Percentiles rank a stretch among this genome's conserved stretches.
These are phyloP conservation scores for Xylariaceae sp. DNA, from an alignment of 2,329 filamentous ascomycete genomes.

Conservation along the genomic window DNA sequence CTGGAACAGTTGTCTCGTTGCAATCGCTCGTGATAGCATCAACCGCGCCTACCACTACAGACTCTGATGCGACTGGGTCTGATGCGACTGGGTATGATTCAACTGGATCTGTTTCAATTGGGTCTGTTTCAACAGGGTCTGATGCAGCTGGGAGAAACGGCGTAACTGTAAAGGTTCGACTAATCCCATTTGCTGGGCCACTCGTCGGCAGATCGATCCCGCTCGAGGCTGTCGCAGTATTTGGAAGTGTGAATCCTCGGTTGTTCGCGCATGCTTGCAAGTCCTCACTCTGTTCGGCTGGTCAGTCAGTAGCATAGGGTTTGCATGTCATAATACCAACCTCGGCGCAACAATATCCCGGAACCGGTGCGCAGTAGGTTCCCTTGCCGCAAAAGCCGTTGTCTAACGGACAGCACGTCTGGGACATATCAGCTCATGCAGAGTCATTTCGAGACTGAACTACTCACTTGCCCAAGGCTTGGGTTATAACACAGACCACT, in stretches of 20 bases:
- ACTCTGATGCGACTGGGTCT: conserved; percentile 4
- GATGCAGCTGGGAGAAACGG: conserved; percentile 19
- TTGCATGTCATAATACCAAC: conserved; percentile 21
- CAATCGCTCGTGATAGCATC: neutral
- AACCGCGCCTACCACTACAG: conserved; percentile 6
- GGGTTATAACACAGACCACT: conserved; percentile 36
- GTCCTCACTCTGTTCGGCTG: conserved; percentile 30
- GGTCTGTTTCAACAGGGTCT: too few species aligned
- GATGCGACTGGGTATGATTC: too few species aligned
- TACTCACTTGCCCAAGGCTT: conserved; percentile 30
- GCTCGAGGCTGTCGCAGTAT: conserved; percentile 7
- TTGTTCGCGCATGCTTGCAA: conserved; percentile 32
- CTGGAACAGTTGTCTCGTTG: conserved; percentile 1
- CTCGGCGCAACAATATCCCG: conserved; percentile 36
- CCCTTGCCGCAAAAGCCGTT: conserved; percentile 33
- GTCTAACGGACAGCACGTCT: conserved; percentile 35
- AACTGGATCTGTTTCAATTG: too few species aligned
- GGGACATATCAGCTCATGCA: conserved; percentile 7
- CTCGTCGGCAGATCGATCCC: conserved; percentile 4
- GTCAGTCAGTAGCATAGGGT: conserved; percentile 11
- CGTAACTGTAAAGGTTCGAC: conserved; percentile 18
- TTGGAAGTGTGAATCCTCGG: conserved; percentile 31
- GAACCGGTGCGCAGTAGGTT: conserved; percentile 35
- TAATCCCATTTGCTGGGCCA: conserved; percentile 5
- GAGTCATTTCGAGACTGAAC: neutral